Evolutionary conservation across 2,329 filamentous ascomycete species (phyloP), one percentile per base, ranked within the genome.

Genomic region (Capronia coronata): DNA sequence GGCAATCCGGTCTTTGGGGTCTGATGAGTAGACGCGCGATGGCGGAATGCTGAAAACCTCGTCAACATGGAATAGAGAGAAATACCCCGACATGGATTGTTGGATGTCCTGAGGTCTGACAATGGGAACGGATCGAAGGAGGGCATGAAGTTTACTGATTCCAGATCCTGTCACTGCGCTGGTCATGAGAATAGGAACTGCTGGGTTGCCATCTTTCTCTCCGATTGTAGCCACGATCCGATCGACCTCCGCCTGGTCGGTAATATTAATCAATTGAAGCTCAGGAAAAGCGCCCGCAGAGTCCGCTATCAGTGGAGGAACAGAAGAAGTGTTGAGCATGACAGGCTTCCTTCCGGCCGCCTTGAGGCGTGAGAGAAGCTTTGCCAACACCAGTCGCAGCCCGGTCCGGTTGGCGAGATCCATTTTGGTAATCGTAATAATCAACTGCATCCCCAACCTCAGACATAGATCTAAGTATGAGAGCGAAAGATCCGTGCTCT

Each of bases 391-490:
- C 43, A 78, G 78, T 48, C 82, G 80, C 7, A 97, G 66, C 8
- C 82, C 82, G 9, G 71, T 67, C 57, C 83, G 89, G 11, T 84
- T 90, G 13, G 89, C 88, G 37, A 94, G 67, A 60, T 98, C 93
- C 54, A 94, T 76, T 64, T 97, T 98, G 1, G 93, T 97, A 51
- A 98, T 84, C 19, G 91, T 77, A 9, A 98, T 77, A 6, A 86
- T 78, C 48, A 96, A 72, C 0, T 89, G 88, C 8, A 90, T 74
- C 16, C 83, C 77, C 14, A 97, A 71, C 57, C 87, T 86, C 23
- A 96, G 73, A 61, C 90, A 96, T 1, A 98, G 73, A 30, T 90
- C 83, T 13, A 98, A 74, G 68, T 97, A 86, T 2, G 87, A 84
- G 56, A 84, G 78, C 8, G 84, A 85, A 2, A 93, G 73, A 59